Evolutionary conservation across 768 basidiomycete genomes (phyloP).

Genomic region (Tylopilus felleus): DNA sequence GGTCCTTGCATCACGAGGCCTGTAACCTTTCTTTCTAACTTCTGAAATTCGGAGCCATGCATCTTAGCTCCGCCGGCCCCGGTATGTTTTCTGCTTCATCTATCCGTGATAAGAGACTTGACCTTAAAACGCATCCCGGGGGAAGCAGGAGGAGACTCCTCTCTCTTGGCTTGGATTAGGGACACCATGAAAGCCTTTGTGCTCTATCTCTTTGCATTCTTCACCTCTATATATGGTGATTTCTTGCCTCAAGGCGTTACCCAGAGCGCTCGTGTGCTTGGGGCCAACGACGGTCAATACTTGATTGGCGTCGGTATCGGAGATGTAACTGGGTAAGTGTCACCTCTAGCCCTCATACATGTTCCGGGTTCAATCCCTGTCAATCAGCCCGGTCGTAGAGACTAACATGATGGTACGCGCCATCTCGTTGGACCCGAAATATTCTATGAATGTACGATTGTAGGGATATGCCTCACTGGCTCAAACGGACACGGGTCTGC

Average conservation of each 20-base stretch:
- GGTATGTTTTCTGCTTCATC: too few relatives aligned
- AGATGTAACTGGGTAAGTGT: conserved; percentile 68
- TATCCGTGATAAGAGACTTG: too few relatives aligned
- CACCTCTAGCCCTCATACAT: background rate
- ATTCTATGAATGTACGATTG: background rate
- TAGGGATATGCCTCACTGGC: conserved; percentile 65
- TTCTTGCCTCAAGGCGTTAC: conserved; percentile 17
- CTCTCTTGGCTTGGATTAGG: conserved; percentile 27
- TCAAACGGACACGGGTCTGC: conserved; percentile 71
- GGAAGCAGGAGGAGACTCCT: background rate
- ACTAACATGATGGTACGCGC: conserved; percentile 74
- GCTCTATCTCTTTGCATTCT: conserved; percentile 44
- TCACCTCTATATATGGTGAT: conserved; percentile 33
- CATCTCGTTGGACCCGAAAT: background rate
- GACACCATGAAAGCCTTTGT: conserved; percentile 38
- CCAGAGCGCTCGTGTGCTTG: background rate
- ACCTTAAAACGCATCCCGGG: too few relatives aligned
- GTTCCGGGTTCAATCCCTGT: background rate
- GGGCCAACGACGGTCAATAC: conserved; percentile 17
- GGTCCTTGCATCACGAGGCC: too few relatives aligned
- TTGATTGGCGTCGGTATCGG: conserved; percentile 41
- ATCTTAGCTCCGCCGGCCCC: too few relatives aligned
- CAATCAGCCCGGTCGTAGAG: conserved; percentile 65
- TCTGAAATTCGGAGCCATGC: too few relatives aligned
- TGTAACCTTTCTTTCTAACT: too few relatives aligned